Evolutionary conservation across 2,329 filamentous ascomycete species (phyloP).

Genomic region (Aaosphaeria arxii): DNA sequence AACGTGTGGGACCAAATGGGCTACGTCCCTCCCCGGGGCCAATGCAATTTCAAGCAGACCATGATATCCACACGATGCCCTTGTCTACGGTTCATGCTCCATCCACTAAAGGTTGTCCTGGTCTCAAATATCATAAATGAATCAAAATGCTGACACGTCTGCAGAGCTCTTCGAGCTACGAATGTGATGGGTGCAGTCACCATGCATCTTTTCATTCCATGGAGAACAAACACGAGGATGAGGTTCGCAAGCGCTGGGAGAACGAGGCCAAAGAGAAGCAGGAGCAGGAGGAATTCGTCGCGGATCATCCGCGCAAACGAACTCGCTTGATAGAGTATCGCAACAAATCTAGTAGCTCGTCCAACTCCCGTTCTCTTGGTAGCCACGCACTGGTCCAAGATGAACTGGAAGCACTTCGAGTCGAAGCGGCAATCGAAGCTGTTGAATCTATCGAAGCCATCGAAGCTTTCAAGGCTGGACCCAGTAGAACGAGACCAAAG

Average conservation of each 20-base stretch:
- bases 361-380: not conserved
- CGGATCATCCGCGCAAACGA: constrained; percentile 24
- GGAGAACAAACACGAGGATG: constrained; percentile 51
- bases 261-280: constrained; percentile 32
- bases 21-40: constrained; percentile 50
- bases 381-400: constrained; percentile 6
- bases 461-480: constrained; percentile 2
- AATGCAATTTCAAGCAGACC: constrained; percentile 49
- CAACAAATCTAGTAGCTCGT: constrained; percentile 1
- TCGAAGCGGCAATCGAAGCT: not conserved
- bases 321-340: constrained; percentile 22
- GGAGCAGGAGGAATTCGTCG: constrained; percentile 9
- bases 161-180: constrained; percentile 49
- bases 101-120: constrained; percentile 51
- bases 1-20: constrained; percentile 52
- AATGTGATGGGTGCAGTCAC: constrained; percentile 56
- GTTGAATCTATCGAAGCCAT: no score
- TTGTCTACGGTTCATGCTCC: constrained; percentile 56
- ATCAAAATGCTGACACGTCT: constrained; percentile 3
- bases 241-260: constrained; percentile 45
- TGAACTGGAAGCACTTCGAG: not conserved
- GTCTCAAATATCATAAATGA: not conserved
- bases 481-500: constrained; percentile 3
- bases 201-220: constrained; percentile 55
- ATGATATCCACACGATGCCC: constrained; percentile 48